Base-by-base conservation (phyloP, 2,329 filamentous ascomycete species). In the Phymatotrichopsis omnivora region DNA sequence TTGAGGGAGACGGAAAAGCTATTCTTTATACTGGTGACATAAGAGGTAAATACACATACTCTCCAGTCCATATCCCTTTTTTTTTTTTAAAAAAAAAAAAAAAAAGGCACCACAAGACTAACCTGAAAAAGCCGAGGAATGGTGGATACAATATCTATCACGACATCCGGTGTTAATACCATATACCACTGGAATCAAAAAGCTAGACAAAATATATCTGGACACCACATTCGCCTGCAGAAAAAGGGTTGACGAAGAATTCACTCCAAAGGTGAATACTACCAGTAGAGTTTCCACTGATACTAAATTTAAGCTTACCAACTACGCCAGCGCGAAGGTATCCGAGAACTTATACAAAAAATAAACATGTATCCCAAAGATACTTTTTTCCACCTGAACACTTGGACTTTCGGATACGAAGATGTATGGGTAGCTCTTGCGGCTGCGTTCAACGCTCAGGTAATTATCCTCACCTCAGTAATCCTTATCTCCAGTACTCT, bases 391-490 rank as follows among this genome's bases (percentile, higher is more conserved):
- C 82, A 93, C 61, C 72, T 96, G 34, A 76, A 86, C 45, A 76
- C 85, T 1, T 94, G 87, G 86, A 95, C 89, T 0, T 91, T 91
- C 60, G 84, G 83, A 0, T 94, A 95, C 53, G 87, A 96, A 61
- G 82, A 93, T 41, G 85, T 94, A 0, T 95, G 86, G 86, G 68
- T 86, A 47, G 81, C 85, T 0, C 65, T 96, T 1, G 79, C 85
- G 0, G 73, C 78, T 17, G 75, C 77, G 8, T 66, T 95, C 0
- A 65, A 74, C 5, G 80, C 79, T 3, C 72, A 70, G 59, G 79
- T 80, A 63, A 46, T 58, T 44, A 5, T 2, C 4, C 23, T 1
- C 11, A 29, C 22, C 27, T 22, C 23, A 10, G 25, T 16, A 20
- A 5, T 10, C 5, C n/a, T n/a, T 33, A 22, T 36, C n/a, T 27